These are phyloP conservation scores for Melanopsichium pennsylvanicum DNA, from an alignment of 1,284 basidiomycete species.

Conservation along the genomic window DNA sequence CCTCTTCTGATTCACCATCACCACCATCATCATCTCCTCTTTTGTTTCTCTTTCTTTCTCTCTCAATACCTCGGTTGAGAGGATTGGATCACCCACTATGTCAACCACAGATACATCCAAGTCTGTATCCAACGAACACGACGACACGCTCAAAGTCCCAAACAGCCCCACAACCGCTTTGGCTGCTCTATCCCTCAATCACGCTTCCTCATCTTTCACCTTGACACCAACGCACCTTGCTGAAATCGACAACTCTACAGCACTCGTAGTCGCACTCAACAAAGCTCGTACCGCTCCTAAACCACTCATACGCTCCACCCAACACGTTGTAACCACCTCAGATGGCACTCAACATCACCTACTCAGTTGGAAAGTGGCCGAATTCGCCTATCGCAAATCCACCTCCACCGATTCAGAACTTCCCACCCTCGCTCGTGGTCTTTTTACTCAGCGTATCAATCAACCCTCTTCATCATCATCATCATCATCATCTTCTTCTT, in stretches of 20 bases:
- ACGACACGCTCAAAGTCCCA: slow-evolving; percentile 8
- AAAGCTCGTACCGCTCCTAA: slow-evolving; percentile 23
- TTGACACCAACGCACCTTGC: slow-evolving; percentile 10
- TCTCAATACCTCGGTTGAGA: too few species aligned
- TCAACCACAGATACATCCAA: background rate
- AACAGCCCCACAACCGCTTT: slow-evolving; percentile 36
- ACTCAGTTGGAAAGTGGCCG: slow-evolving; percentile 60
- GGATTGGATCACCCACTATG: background rate
- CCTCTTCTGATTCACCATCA: background rate
- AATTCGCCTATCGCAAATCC: slow-evolving; percentile 64
- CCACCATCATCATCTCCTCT: background rate
- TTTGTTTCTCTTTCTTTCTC: too few species aligned
- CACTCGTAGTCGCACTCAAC: slow-evolving; percentile 39
- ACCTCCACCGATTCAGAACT: slow-evolving; percentile 48
- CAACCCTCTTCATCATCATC: too few species aligned
- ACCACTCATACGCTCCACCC: slow-evolving; percentile 47
- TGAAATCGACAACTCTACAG: slow-evolving; percentile 22
- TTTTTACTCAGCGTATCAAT: slow-evolving; percentile 53
- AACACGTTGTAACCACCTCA: slow-evolving; percentile 11
- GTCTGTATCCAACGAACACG: too few species aligned
- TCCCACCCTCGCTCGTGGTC: slow-evolving; percentile 61
- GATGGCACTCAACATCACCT: slow-evolving; percentile 24
- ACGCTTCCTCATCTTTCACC: slow-evolving; percentile 8
- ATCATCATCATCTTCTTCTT: too few species aligned
- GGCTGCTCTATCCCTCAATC: slow-evolving; percentile 21